These are phyloP conservation scores for Litsea cubeba DNA, from an alignment of 164 flowering plant species.

Conservation along the genomic window DNA sequence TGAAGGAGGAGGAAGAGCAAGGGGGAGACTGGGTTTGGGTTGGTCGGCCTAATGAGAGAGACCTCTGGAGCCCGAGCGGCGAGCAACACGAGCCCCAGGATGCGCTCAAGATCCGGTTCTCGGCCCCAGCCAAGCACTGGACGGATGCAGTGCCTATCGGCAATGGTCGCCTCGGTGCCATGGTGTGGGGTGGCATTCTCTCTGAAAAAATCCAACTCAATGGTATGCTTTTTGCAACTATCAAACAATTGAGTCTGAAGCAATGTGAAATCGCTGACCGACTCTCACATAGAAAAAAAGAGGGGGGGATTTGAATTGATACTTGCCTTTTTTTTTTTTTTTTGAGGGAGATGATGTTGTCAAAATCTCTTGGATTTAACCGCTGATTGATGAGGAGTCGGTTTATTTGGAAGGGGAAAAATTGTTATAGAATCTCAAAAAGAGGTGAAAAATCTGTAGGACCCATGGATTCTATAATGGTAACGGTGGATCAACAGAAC, in stretches of 20 bases:
- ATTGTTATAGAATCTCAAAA: no score
- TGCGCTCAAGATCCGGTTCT: conserved; percentile 54
- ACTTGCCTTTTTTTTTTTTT: no score
- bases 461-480: background rate
- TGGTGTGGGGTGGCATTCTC: conserved; percentile 87
- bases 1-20: conserved; percentile 13
- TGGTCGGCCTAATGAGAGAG: conserved; percentile 33
- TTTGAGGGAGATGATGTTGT: no score
- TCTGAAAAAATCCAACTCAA: conserved; percentile 78
- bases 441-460: no score
- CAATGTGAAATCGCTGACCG: no score
- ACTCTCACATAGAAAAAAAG: no score
- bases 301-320: no score
- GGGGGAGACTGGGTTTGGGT: conserved; percentile 62
- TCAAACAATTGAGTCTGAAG: no score
- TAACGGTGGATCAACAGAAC: background rate
- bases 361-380: no score
- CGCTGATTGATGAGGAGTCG: no score
- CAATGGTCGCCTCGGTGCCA: conserved; percentile 92
- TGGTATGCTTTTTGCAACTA: conserved; percentile 32
- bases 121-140: conserved; percentile 73
- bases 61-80: conserved; percentile 46
- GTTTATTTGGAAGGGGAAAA: no score
- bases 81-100: conserved; percentile 10
- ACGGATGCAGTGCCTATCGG: conserved; percentile 93